These are phyloP conservation scores for Aureobasidium sp. DNA, from an alignment of 2,329 filamentous ascomycete genomes.

Conservation along the genomic window DNA sequence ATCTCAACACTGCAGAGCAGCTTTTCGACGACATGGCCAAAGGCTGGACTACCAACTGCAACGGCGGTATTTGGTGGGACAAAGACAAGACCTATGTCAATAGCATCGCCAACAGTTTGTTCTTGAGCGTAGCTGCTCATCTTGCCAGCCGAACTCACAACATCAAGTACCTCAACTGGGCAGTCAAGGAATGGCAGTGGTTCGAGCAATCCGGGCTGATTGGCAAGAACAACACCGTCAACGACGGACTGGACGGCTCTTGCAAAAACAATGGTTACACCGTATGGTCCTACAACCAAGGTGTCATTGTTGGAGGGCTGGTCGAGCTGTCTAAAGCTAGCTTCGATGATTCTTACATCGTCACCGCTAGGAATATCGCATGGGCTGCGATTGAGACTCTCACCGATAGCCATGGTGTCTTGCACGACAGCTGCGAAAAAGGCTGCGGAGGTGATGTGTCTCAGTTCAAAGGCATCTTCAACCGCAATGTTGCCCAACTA, in stretches of 20 bases:
- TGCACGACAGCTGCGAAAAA: slow-evolving; percentile 33
- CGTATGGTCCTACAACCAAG: slow-evolving; percentile 53
- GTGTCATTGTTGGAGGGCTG: slow-evolving; percentile 53
- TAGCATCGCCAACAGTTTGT: slow-evolving; percentile 51
- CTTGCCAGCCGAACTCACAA: slow-evolving; percentile 43
- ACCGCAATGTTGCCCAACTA: slow-evolving; percentile 56
- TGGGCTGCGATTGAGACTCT: slow-evolving; percentile 32
- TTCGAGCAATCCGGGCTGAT: slow-evolving; percentile 44
- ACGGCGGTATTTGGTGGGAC: slow-evolving; percentile 44
- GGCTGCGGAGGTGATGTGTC: slow-evolving; percentile 33
- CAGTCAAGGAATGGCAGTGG: slow-evolving; percentile 44
- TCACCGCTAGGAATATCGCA: slow-evolving; percentile 31
- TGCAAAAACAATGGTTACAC: slow-evolving; percentile 38
- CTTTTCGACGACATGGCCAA: slow-evolving; percentile 41
- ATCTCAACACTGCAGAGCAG: slow-evolving; percentile 40
- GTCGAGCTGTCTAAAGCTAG: slow-evolving; percentile 44
- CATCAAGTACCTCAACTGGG: slow-evolving; percentile 37
- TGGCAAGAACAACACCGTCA: slow-evolving; percentile 42
- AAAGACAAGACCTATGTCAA: slow-evolving; percentile 38
- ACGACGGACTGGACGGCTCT: slow-evolving; percentile 43
- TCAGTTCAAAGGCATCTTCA: slow-evolving; percentile 67
- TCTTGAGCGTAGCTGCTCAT: slow-evolving; percentile 46
- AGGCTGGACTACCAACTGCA: slow-evolving; percentile 35
- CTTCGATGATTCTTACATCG: slow-evolving; percentile 26
- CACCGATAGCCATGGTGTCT: slow-evolving; percentile 30